Percentiles rank a stretch among this genome's conserved stretches.
phyloP scores from a whole-genome alignment of 2,329 filamentous ascomycete species.

The Myriosclerotinia curreyana region DNA sequence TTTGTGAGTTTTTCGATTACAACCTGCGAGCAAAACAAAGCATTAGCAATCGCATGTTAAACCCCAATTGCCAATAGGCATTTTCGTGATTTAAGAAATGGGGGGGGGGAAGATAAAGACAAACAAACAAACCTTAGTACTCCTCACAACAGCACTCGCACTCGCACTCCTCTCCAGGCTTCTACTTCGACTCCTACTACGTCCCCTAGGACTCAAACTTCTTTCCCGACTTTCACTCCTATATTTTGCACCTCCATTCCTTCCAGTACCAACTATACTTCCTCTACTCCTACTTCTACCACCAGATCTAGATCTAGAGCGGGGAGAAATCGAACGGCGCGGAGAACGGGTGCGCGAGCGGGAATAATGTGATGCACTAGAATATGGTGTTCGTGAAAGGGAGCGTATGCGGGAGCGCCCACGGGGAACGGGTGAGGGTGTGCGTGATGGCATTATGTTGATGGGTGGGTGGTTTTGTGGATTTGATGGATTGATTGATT shows the following conservation, averaged over 20 bases:
- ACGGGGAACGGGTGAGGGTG: slow-evolving; percentile 30
- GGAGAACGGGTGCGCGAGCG: slow-evolving; percentile 32
- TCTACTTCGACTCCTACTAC: slow-evolving; percentile 12
- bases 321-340: slow-evolving; percentile 37
- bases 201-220: slow-evolving; percentile 38
- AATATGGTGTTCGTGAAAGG: slow-evolving; percentile 36
- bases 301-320: slow-evolving; percentile 34
- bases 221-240: slow-evolving; percentile 37
- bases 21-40: slow-evolving; percentile 50
- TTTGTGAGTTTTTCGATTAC: slow-evolving; percentile 95
- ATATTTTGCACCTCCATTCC: slow-evolving; percentile 1
- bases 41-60: slow-evolving; percentile 42
- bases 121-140: slow-evolving; percentile 49
- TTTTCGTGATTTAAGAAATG: neutral
- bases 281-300: slow-evolving; percentile 31
- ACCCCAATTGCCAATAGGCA: slow-evolving; percentile 16
- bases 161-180: slow-evolving; percentile 32
- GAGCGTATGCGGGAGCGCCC: slow-evolving; percentile 31
- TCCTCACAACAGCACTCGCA: slow-evolving; percentile 41
- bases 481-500: slow-evolving; percentile 15
- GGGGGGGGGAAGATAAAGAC: neutral
- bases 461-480: neutral
- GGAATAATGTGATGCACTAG: slow-evolving; percentile 31
- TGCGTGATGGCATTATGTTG: slow-evolving; percentile 32
- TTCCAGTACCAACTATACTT: slow-evolving; percentile 3